Evolutionary conservation across 192 early-diverging fungal genomes (phyloP).

Genomic region (Mortierella claussenii): DNA sequence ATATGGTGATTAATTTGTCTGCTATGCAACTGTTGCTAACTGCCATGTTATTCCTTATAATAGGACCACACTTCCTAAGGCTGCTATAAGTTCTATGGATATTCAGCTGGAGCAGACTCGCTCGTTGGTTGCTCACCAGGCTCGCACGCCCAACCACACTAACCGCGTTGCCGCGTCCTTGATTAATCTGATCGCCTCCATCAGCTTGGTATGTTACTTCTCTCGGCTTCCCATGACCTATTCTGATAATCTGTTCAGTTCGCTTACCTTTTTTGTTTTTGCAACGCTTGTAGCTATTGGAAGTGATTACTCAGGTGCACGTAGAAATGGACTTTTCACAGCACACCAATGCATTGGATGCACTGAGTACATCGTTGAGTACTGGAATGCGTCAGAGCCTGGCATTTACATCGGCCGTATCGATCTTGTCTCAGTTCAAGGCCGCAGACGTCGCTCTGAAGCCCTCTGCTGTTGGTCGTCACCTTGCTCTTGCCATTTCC

Average conservation of each 20-base stretch:
- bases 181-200: conserved; percentile 39
- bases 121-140: conserved; percentile 41
- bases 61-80: conserved; percentile 47
- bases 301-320: conserved; percentile 36
- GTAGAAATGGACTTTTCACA: conserved; percentile 10
- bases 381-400: conserved; percentile 19
- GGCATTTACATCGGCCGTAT: conserved; percentile 7
- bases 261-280: neutral
- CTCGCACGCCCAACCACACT: conserved; percentile 31
- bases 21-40: neutral
- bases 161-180: conserved; percentile 51
- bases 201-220: conserved; percentile 27
- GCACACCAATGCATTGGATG: conserved; percentile 21
- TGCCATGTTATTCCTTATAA: neutral
- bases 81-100: conserved; percentile 48
- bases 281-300: conserved; percentile 23
- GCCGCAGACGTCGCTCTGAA: conserved; percentile 16
- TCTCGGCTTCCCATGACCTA: neutral
- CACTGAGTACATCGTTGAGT: conserved; percentile 4
- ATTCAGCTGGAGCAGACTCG: conserved; percentile 49
- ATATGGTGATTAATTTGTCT: no score
- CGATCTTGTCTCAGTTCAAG: conserved; percentile 16
- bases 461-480: conserved; percentile 33
- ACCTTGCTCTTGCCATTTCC: conserved; percentile 23
- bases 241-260: neutral